Base-by-base conservation (phyloP, 164 flowering plant genomes). In the Dillenia suffruticosa region DNA sequence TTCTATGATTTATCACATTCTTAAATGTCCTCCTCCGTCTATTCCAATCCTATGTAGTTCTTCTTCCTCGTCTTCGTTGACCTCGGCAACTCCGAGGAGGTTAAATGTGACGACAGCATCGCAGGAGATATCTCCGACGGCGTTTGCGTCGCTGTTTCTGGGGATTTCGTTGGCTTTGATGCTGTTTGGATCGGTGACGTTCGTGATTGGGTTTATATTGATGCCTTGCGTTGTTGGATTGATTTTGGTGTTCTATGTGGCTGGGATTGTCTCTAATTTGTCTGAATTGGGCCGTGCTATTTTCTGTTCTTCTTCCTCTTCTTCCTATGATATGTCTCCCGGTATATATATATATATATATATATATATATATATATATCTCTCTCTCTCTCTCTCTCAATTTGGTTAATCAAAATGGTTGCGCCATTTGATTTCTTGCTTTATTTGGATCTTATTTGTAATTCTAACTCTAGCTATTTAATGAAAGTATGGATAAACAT, bases 221-320 rank as follows among this genome's bases (percentile, higher is more conserved):
- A 64, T 77, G 81, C 77, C 81, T 45, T 69, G 72, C 61, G 67
- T 77, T n/a, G n/a, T 68, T 52, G 70, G 49, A 15, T 16, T 71
- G 66, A 67, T 66, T 8, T 7, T 74, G 58, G 8, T 69, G 43
- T 71, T 71, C 14, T 69, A 63, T 50, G 32, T 66, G 5, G 76
- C 47, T n/a, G 76, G 61, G 16, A 16, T 71, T 43, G 19, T 77
- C 3, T 66, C 71, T 17, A 63, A 14, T 61, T 61, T 77, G 57
- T 66, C 69, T 10, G 53, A 15, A 22, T 22, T 77, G 45, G 59
- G 70, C n/a, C 64, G 71, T 10, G 52, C 71, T 19, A 26, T 77
- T 50, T 60, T 73, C 47, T 67, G 46, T 46, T 60, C 63, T 8
- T 59, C 63, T 8, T 15, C 51, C 40, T 8, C 56, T 2, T 46